Conservation (phyloP, 2,329 filamentous ascomycete species). For the Coccinonectria pachysandricola region DNA sequence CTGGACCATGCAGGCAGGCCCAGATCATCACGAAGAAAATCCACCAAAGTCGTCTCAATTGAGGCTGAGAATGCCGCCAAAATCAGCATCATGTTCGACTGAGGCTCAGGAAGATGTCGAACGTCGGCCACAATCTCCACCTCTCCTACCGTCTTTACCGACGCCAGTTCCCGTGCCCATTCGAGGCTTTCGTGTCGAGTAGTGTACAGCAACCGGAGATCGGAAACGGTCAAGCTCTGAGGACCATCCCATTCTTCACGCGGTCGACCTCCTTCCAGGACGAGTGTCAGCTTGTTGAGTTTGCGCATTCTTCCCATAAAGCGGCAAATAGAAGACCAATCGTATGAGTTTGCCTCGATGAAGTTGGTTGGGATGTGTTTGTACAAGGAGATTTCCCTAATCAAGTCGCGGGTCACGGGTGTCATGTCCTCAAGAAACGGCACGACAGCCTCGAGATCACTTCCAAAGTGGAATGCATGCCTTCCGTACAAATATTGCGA, state of each 20-base stretch:
- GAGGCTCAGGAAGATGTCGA: slow-evolving; percentile 41
- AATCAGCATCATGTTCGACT: slow-evolving; percentile 43
- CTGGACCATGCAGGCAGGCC: slow-evolving; percentile 18
- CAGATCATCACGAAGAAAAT: slow-evolving; percentile 33
- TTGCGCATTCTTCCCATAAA: slow-evolving; percentile 30
- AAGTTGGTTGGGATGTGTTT: slow-evolving; percentile 41
- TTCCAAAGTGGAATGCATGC: slow-evolving; percentile 49
- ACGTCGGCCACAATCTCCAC: slow-evolving; percentile 43
- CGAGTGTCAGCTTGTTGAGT: slow-evolving; percentile 36
- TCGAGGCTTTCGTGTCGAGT: slow-evolving; percentile 40
- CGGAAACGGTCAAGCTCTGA: slow-evolving; percentile 31
- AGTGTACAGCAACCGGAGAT: slow-evolving; percentile 35
- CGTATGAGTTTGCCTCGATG: slow-evolving; percentile 28
- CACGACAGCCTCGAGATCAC: slow-evolving; percentile 47
- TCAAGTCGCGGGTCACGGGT: slow-evolving; percentile 32
- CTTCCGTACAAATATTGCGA: slow-evolving; percentile 43
- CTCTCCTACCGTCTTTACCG: slow-evolving; percentile 36
- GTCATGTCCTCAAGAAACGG: slow-evolving; percentile 51
- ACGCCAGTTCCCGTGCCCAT: slow-evolving; percentile 46
- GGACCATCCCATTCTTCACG: slow-evolving; percentile 39
- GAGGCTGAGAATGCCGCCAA: slow-evolving; percentile 51
- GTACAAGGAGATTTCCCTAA: slow-evolving; percentile 41
- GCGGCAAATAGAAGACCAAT: slow-evolving; percentile 44
- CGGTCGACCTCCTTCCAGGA: slow-evolving; percentile 46
- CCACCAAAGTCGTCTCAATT: slow-evolving; percentile 44